A percentile compares a stretch with the other conserved stretches of the same genome.
Conservation (phyloP, 148 eudicot species). For the Cornus suecica region DNA sequence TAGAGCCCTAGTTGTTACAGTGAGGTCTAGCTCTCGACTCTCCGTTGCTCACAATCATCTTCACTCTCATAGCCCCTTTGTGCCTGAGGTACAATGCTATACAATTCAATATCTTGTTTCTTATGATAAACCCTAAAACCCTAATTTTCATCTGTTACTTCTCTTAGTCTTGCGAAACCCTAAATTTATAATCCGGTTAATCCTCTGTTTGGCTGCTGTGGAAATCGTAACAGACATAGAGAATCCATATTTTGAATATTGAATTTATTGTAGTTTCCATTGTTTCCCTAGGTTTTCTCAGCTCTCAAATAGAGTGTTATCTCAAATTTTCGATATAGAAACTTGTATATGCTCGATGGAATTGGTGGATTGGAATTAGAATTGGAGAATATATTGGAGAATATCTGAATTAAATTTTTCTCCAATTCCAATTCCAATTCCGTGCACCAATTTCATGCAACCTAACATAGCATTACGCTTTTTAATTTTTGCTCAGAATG, state of each 20-base stretch:
- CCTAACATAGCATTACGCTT: too few relatives aligned
- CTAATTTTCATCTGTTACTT: not conserved
- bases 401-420: too few relatives aligned
- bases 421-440: too few relatives aligned
- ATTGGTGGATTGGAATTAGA: too few relatives aligned
- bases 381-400: too few relatives aligned
- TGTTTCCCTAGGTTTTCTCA: not conserved
- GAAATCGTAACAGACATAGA: not conserved
- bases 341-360: too few relatives aligned
- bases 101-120: not conserved
- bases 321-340: not conserved
- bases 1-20: conserved; percentile 18
- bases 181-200: not conserved
- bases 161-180: not conserved
- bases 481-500: not conserved
- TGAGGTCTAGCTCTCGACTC: conserved; percentile 21
- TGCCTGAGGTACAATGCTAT: conserved; percentile 50
- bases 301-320: not conserved
- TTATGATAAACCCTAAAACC: not conserved
- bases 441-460: too few relatives aligned
- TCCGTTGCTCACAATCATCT: conserved; percentile 17
- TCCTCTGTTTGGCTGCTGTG: not conserved
- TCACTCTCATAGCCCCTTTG: conserved; percentile 38
- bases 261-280: not conserved
- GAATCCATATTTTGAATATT: not conserved